A percentile compares a stretch with the other conserved stretches of the same genome.
These are phyloP conservation scores for Saccharomycodes ludwigii DNA, from an alignment of 805 yeast genomes.

Conservation along the genomic window DNA sequence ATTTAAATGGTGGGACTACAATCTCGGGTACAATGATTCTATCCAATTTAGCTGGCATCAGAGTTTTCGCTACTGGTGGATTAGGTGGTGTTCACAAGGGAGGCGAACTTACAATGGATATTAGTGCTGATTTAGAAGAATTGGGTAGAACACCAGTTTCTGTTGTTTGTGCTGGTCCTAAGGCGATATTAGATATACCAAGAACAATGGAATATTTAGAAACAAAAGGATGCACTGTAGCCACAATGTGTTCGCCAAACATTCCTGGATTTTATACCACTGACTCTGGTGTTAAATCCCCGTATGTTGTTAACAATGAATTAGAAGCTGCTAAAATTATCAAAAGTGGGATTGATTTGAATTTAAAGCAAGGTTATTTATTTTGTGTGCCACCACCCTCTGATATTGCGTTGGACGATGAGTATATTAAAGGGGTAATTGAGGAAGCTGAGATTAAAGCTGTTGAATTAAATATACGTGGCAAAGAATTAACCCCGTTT, in stretches of 20 bases:
- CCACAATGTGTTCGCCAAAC: conserved; percentile 43
- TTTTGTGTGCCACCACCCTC: conserved; percentile 77
- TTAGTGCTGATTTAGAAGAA: conserved; percentile 81
- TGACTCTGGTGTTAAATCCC: conserved; percentile 63
- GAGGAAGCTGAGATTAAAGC: conserved; percentile 49
- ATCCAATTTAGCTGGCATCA: conserved; percentile 62
- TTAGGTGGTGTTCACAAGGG: conserved; percentile 84
- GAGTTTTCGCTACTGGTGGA: conserved; percentile 88
- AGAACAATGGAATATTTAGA: conserved; percentile 78
- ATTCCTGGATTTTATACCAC: conserved; percentile 78
- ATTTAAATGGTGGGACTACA: conserved; percentile 76
- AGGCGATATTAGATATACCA: conserved; percentile 68
- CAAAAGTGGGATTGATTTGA: conserved; percentile 34
- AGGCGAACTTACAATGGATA: conserved; percentile 63
- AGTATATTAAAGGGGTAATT: conserved; percentile 42
- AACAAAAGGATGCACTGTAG: conserved; percentile 82
- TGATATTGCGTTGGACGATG: conserved; percentile 43
- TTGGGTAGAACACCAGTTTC: conserved; percentile 72
- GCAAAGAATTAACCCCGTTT: conserved; percentile 75
- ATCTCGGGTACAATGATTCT: conserved; percentile 82
- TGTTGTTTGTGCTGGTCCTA: conserved; percentile 91
- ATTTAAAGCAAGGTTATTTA: conserved; percentile 52
- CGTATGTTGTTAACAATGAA: conserved; percentile 45
- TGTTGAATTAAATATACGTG: conserved; percentile 35
- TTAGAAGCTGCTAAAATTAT: conserved; percentile 53